Evolutionary conservation across 2,329 filamentous ascomycete genomes (phyloP).

Genomic region (Cladosporium sp.): DNA sequence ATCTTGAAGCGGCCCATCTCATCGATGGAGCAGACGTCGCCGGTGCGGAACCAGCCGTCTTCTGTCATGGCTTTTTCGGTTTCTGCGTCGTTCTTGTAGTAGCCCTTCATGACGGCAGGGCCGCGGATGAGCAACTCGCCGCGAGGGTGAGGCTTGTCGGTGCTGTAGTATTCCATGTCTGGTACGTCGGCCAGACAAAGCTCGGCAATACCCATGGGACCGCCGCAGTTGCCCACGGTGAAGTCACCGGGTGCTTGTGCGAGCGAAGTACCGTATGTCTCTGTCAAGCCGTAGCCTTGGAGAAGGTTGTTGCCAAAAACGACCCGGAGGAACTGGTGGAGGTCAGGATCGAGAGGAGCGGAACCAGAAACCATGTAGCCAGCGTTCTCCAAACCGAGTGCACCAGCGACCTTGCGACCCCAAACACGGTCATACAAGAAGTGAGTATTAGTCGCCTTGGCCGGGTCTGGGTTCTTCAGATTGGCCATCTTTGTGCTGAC

Average conservation of each 20-base stretch:
- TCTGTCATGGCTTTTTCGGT: conserved; percentile 74
- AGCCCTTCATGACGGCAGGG: conserved; percentile 74
- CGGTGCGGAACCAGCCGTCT: conserved; percentile 96
- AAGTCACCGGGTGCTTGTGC: conserved; percentile 69
- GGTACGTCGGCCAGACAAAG: conserved; percentile 80
- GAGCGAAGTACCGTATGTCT: conserved; percentile 76
- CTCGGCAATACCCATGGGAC: conserved; percentile 63
- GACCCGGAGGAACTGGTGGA: conserved; percentile 84
- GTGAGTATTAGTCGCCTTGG: conserved; percentile 74
- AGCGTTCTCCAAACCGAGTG: conserved; percentile 71
- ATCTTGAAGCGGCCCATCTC: conserved; percentile 82
- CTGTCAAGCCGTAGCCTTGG: conserved; percentile 92
- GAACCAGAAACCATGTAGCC: conserved; percentile 79
- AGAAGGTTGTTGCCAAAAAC: conserved; percentile 72
- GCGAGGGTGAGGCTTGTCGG: conserved; percentile 83
- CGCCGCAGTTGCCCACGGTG: conserved; percentile 75
- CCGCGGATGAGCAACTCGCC: conserved; percentile 85
- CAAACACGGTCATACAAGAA: conserved; percentile 80
- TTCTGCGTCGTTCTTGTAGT: conserved; percentile 86
- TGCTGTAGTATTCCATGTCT: conserved; percentile 86
- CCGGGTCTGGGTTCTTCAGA: conserved; percentile 59
- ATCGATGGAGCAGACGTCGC: conserved; percentile 85
- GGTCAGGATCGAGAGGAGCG: conserved; percentile 79
- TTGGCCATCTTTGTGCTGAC: conserved; percentile 74
- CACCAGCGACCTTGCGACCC: conserved; percentile 80